A percentile compares a stretch with the other conserved stretches of the same genome.
Evolutionary conservation across 2,329 filamentous ascomycete genomes (phyloP).

Genomic region (Colletotrichum spinosum): DNA sequence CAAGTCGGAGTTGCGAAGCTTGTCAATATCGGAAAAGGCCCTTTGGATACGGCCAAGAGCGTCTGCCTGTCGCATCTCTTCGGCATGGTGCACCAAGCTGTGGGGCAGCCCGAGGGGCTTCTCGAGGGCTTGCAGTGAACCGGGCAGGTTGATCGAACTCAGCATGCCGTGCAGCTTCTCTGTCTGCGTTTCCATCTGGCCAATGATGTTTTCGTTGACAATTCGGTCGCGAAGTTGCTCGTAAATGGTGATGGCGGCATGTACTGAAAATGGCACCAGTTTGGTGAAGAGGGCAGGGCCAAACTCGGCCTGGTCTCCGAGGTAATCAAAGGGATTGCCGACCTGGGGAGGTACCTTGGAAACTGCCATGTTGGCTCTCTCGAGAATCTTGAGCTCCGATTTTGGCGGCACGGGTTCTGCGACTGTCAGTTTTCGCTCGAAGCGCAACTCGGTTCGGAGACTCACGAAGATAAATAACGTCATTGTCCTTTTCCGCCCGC

Average conservation of each 20-base stretch:
- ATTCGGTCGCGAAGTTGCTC: conserved; percentile 91
- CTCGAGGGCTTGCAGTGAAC: conserved; percentile 92
- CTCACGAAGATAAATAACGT: conserved; percentile 88
- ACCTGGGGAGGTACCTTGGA: conserved; percentile 85
- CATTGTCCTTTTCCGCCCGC: conserved; percentile 94
- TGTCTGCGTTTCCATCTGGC: conserved; percentile 84
- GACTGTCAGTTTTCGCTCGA: conserved; percentile 44
- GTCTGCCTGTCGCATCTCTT: conserved; percentile 93
- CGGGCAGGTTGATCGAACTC: conserved; percentile 86
- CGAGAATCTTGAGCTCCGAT: conserved; percentile 85
- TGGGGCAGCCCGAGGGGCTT: conserved; percentile 93
- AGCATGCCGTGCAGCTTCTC: conserved; percentile 83
- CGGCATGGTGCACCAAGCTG: conserved; percentile 86
- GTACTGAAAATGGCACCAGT: conserved; percentile 94
- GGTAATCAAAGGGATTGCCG: conserved; percentile 79
- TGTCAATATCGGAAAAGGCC: conserved; percentile 89
- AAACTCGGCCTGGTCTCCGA: conserved; percentile 84
- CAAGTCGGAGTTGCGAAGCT: conserved; percentile 83
- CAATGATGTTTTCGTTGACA: conserved; percentile 88
- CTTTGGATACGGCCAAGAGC: conserved; percentile 81
- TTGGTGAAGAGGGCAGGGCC: conserved; percentile 89
- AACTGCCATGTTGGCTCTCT: conserved; percentile 89
- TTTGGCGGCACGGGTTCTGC: conserved; percentile 84
- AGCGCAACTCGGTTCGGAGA: conserved; percentile 9
- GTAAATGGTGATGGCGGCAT: conserved; percentile 95